Evolutionary conservation across 2,329 filamentous ascomycete genomes (phyloP).

Genomic region (Cephalotrichum gorgonifer): DNA sequence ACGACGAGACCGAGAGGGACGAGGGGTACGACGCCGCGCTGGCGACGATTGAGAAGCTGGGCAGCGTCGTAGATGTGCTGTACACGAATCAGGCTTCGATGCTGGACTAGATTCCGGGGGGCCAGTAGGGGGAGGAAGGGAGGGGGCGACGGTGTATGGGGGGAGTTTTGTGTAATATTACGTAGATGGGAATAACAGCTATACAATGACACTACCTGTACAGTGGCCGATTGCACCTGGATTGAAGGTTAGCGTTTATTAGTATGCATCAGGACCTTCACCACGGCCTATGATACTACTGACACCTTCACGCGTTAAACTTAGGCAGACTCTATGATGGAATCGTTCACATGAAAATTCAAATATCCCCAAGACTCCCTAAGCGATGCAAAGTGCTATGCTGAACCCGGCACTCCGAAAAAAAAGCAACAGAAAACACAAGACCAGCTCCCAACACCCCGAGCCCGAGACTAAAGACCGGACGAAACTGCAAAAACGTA

Average conservation of each 20-base stretch:
- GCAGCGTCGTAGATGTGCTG: conserved; percentile 91
- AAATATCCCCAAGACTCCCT: too few relatives aligned
- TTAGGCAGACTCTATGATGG: too few relatives aligned
- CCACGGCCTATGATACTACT: too few relatives aligned
- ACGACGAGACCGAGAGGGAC: conserved; percentile 88
- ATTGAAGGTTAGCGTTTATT: too few relatives aligned
- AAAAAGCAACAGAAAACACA: not conserved
- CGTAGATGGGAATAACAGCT: not conserved
- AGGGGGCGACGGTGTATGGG: not conserved
- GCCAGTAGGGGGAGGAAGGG: conserved; percentile 3
- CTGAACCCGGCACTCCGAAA: not conserved
- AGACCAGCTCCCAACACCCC: not conserved
- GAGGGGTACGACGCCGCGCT: conserved; percentile 90
- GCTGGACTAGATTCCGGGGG: conserved; percentile 66
- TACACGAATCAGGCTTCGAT: conserved; percentile 96
- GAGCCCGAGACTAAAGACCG: not conserved
- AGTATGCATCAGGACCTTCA: too few relatives aligned
- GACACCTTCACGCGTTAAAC: too few relatives aligned
- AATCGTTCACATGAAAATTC: too few relatives aligned
- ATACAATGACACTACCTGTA: conserved; percentile 11
- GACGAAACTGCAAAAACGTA: too few relatives aligned
- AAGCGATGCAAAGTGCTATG: too few relatives aligned
- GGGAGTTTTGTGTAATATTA: not conserved
- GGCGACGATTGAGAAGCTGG: conserved; percentile 92
- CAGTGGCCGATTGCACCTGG: too few relatives aligned